Conservation (phyloP, 2,329 filamentous ascomycete genomes). For the Monosporascus sp. region DNA sequence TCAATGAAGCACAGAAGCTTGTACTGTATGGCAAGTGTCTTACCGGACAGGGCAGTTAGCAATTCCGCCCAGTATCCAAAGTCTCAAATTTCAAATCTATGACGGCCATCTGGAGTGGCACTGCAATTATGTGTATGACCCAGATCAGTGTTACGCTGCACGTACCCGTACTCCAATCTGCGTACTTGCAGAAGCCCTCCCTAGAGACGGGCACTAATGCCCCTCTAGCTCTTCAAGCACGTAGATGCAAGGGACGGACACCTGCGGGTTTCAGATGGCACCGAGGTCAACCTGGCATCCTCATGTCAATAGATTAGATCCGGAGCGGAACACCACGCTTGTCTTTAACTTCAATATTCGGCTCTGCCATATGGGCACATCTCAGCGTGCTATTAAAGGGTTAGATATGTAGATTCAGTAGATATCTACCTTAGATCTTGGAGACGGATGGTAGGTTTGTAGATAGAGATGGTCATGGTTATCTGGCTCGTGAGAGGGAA, state of each 20-base stretch:
- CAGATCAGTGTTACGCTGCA: not conserved
- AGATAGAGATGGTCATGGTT: not conserved
- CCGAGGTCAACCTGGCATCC: not conserved
- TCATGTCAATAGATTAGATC: too few species aligned
- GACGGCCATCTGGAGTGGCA: not conserved
- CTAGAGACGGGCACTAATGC: not conserved
- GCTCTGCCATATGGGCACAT: too few species aligned
- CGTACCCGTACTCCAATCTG: not conserved
- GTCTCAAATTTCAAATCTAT: too few species aligned
- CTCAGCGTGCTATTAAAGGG: too few species aligned
- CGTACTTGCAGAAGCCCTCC: not conserved
- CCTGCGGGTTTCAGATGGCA: not conserved
- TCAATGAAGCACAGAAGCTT: not conserved
- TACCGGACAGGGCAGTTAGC: too few species aligned
- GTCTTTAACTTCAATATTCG: too few species aligned
- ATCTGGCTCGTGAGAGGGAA: not conserved
- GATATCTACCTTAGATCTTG: too few species aligned
- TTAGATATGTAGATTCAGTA: too few species aligned
- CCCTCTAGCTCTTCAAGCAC: not conserved
- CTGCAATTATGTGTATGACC: not conserved
- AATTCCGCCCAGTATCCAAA: too few species aligned
- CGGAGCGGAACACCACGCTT: too few species aligned
- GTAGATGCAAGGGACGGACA: not conserved
- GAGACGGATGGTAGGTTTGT: too few species aligned
- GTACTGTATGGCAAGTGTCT: not conserved